A percentile compares a stretch with the other conserved stretches of the same genome.
These are phyloP conservation scores for Fomitopsis pulvina DNA, from an alignment of 768 basidiomycete species.

Conservation along the genomic window DNA sequence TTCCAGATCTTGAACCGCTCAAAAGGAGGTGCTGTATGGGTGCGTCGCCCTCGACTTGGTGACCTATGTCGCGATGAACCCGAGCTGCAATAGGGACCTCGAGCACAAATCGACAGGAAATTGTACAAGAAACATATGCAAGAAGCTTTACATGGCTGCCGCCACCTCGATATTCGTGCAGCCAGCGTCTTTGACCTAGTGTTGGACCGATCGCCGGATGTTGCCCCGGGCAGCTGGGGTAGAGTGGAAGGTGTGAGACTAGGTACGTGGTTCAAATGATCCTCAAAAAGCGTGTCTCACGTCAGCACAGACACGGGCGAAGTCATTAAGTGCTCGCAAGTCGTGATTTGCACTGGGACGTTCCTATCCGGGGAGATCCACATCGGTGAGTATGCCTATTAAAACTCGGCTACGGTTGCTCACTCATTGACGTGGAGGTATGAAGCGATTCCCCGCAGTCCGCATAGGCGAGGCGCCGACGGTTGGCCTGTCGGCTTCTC, in stretches of 20 bases:
- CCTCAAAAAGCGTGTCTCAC: background rate
- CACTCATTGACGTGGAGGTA: conserved; percentile 33
- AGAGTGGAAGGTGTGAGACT: conserved; percentile 54
- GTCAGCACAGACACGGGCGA: conserved; percentile 59
- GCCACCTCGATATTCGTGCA: conserved; percentile 60
- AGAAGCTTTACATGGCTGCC: conserved; percentile 52
- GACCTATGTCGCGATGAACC: background rate
- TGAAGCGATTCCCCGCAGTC: conserved; percentile 73
- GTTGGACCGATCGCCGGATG: conserved; percentile 39
- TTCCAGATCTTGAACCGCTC: conserved; percentile 83
- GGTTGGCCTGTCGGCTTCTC: conserved; percentile 68
- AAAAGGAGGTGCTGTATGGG: conserved; percentile 88
- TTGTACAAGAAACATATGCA: conserved; percentile 85
- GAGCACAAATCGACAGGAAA: conserved; percentile 84
- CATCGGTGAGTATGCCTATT: conserved; percentile 44
- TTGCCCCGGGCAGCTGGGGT: conserved; percentile 35
- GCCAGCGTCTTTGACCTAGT: conserved; percentile 78
- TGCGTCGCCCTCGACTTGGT: conserved; percentile 29
- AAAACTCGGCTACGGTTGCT: background rate
- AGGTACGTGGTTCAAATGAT: conserved; percentile 31
- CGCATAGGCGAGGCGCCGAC: conserved; percentile 68
- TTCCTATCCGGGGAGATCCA: conserved; percentile 91
- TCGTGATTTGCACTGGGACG: conserved; percentile 88
- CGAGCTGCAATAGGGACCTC: conserved; percentile 55
- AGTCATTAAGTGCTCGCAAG: conserved; percentile 66